Conservation (phyloP, 2,329 filamentous ascomycete genomes). For the Lasiodiplodia sp. region DNA sequence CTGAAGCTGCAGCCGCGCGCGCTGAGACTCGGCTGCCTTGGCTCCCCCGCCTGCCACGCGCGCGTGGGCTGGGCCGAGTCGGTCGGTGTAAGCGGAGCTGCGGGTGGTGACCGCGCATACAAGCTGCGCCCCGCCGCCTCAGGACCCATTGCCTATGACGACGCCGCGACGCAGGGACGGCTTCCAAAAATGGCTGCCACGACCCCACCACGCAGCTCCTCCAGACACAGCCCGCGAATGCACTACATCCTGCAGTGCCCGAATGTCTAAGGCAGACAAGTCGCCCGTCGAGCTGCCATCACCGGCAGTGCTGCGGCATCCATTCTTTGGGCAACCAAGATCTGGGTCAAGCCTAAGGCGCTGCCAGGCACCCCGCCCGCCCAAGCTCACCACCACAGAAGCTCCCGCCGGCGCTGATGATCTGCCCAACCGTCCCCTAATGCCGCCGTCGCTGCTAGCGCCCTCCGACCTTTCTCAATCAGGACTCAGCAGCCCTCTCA, state of each 20-base stretch:
- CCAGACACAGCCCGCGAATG: not conserved
- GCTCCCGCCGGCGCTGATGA: conserved; percentile 7
- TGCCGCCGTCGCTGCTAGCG: conserved; percentile 10
- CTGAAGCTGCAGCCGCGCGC: not conserved
- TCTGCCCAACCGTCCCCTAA: not conserved
- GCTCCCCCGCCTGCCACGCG: not conserved
- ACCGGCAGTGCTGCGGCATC: not conserved
- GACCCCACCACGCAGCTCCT: conserved; percentile 7
- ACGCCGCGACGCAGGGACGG: conserved; percentile 11
- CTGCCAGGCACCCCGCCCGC: conserved; percentile 6
- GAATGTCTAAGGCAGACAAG: not conserved
- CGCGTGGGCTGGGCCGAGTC: not conserved
- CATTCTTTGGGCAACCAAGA: not conserved
- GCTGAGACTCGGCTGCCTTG: not conserved
- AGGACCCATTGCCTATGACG: conserved; percentile 15
- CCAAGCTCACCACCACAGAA: conserved; percentile 3
- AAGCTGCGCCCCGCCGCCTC: conserved; percentile 12
- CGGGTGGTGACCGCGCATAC: not conserved
- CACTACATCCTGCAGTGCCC: not conserved
- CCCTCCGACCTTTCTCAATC: not conserved
- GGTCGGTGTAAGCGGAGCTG: not conserved
- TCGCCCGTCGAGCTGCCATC: not conserved
- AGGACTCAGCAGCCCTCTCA: not conserved
- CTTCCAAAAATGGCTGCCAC: not conserved
- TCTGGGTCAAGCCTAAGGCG: conserved; percentile 19